Percentiles rank a stretch among this genome's conserved stretches.
phyloP scores from a whole-genome alignment of 2,329 filamentous ascomycete genomes.

The Hypomyces perniciosus region DNA sequence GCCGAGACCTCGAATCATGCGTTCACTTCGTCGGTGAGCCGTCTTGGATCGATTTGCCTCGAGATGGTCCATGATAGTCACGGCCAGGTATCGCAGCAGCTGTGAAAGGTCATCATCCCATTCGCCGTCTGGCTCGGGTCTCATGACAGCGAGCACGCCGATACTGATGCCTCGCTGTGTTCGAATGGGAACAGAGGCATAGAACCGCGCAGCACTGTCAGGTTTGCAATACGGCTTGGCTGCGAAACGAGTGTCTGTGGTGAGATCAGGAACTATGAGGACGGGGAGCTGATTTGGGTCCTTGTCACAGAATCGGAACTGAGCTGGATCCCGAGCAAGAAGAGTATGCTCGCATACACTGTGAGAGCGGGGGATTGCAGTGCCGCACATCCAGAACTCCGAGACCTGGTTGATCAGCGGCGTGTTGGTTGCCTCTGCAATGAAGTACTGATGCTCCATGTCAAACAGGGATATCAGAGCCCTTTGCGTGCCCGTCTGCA shows the following conservation, averaged over 20 bases:
- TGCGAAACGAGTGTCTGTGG: slow-evolving; percentile 22
- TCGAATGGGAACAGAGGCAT: slow-evolving; percentile 30
- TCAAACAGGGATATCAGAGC: slow-evolving; percentile 44
- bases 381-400: slow-evolving; percentile 17
- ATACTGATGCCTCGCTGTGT: slow-evolving; percentile 29
- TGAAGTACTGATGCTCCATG: slow-evolving; percentile 36
- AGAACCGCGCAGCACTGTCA: slow-evolving; percentile 23
- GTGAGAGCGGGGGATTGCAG: slow-evolving; percentile 17
- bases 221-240: slow-evolving; percentile 15
- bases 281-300: slow-evolving; percentile 19
- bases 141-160: slow-evolving; percentile 26
- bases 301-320: background rate
- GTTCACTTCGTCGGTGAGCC: slow-evolving; percentile 22
- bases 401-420: slow-evolving; percentile 14
- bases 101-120: slow-evolving; percentile 20
- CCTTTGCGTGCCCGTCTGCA: slow-evolving; percentile 35
- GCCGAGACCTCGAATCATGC: slow-evolving; percentile 29
- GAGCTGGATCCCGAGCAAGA: slow-evolving; percentile 6
- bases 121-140: slow-evolving; percentile 3
- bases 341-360: slow-evolving; percentile 17
- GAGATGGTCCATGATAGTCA: slow-evolving; percentile 27
- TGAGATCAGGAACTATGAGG: slow-evolving; percentile 25
- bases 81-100: slow-evolving; percentile 17
- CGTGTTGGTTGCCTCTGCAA: slow-evolving; percentile 40
- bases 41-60: slow-evolving; percentile 20